Evolutionary conservation across 192 early-diverging fungal species (phyloP).

Genomic region (Backusella psychrophila): DNA sequence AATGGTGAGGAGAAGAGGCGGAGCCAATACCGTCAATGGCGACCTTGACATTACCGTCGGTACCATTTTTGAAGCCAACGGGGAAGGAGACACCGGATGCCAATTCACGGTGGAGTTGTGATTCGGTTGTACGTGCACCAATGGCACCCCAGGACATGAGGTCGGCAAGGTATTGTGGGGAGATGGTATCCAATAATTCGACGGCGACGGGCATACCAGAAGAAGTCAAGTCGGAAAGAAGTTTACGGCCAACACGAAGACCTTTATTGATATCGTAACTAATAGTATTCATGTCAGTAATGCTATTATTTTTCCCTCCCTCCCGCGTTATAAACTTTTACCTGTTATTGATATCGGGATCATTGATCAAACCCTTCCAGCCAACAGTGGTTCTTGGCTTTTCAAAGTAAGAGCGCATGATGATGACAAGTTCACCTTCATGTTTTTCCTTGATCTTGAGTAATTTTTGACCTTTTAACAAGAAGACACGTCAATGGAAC

Average conservation of each 20-base stretch:
- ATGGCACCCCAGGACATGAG: constrained; percentile 97
- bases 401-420: constrained; percentile 99
- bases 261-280: constrained; percentile 98
- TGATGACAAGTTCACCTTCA: constrained; percentile 76
- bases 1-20: constrained; percentile 78
- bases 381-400: constrained; percentile 97
- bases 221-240: constrained; percentile 78
- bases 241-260: constrained; percentile 77
- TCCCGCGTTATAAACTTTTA: constrained; percentile 14
- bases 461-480: constrained; percentile 5
- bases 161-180: constrained; percentile 94
- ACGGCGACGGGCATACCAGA: constrained; percentile 83
- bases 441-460: constrained; percentile 58
- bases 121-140: constrained; percentile 95
- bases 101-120: constrained; percentile 92
- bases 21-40: constrained; percentile 76
- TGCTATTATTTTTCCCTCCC: background rate
- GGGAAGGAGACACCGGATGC: constrained; percentile 94
- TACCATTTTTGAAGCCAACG: constrained; percentile 98
- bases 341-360: constrained; percentile 68
- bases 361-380: constrained; percentile 86
- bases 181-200: constrained; percentile 93
- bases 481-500: background rate
- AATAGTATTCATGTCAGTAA: background rate
- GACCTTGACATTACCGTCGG: constrained; percentile 83